Evolutionary conservation across 1,139 yeast genomes (phyloP), one percentile per base, ranked within the genome.

Genomic region (Hyphopichia burtonii): DNA sequence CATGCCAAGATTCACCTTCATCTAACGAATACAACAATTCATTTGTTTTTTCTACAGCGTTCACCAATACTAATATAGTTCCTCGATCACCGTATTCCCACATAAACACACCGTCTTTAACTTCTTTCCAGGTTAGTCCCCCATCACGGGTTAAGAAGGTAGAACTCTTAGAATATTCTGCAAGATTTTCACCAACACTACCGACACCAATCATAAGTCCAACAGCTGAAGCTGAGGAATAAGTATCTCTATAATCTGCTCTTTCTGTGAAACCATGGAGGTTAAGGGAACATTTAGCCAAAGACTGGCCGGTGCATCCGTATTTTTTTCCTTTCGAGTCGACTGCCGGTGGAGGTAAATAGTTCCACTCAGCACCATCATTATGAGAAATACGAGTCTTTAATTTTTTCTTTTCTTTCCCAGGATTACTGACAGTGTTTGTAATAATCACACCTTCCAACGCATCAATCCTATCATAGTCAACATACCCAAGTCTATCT

Each of bases 81-180:
- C 99, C 99, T 51, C 90, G 85, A 59, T 94, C 99, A 45, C 98
- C 99, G 62, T 74, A 93, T 61, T 91, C 98, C 98, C 98, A 94
- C 80, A 86, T 86, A 55, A 78, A 77, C 0, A 80, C 76, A 1
- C 96, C 95, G 48, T 84, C 78, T 41, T 66, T 74, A 22, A 90
- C 68, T 61, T 89, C 96, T 43, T 63, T 79, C 99, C 99, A 93
- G 2, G 91, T 76, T 3, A 82, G 65, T 37, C 99, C 99, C 2
- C 95, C 99, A 65, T 94, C 97, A 5, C 74, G 69, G 12, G 96
- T 83, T 48, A 93, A 65, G 52, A 80, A 93, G 0, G 96, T 87
- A 2, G 86, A 70, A 1, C 84, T 75, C 28, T 81, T 76, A 9
- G 75, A 74, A 34, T 66, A 58, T 14, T 65, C 61, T 3, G 66